Conservation (phyloP, 352 stramenopile species). For the Phytophthora capsici region DNA sequence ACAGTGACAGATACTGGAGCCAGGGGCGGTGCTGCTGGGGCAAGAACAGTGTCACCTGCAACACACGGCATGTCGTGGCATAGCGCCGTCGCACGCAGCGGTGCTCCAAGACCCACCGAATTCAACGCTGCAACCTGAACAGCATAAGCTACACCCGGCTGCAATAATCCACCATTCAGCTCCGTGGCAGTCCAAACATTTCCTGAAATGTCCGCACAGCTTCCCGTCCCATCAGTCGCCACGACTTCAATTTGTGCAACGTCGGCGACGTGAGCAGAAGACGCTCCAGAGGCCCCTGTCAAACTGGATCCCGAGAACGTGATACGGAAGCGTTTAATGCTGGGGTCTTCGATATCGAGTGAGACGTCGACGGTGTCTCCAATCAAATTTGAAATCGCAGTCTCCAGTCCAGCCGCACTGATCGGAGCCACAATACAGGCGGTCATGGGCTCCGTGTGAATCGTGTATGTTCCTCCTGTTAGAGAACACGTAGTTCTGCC, state of each 20-base stretch:
- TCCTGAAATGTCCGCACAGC: constrained; percentile 55
- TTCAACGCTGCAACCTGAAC: constrained; percentile 92
- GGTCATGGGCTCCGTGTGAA: constrained; percentile 62
- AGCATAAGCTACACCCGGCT: constrained; percentile 87
- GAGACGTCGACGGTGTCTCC: constrained; percentile 65
- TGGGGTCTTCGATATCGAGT: constrained; percentile 49
- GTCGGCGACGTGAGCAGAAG: constrained; percentile 24
- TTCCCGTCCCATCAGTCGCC: constrained; percentile 60
- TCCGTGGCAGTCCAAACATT: constrained; percentile 73
- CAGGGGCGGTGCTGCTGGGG: constrained; percentile 73
- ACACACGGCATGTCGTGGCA: constrained; percentile 64
- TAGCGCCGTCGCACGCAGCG: constrained; percentile 45
- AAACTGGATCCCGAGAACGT: constrained; percentile 89
- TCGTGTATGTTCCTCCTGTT: constrained; percentile 42
- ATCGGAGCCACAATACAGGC: constrained; percentile 53
- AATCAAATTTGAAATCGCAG: constrained; percentile 50
- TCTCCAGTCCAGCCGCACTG: constrained; percentile 30
- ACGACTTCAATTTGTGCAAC: constrained; percentile 55
- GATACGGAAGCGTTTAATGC: constrained; percentile 68
- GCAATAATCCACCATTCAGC: constrained; percentile 82
- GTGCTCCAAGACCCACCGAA: constrained; percentile 73
- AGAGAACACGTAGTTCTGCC: constrained; percentile 40
- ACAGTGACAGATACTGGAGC: constrained; percentile 81
- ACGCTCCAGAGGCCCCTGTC: constrained; percentile 38
- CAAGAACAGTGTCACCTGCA: constrained; percentile 42